These are phyloP conservation scores for Candida koratica DNA, from an alignment of 805 yeast species.

Conservation along the genomic window DNA sequence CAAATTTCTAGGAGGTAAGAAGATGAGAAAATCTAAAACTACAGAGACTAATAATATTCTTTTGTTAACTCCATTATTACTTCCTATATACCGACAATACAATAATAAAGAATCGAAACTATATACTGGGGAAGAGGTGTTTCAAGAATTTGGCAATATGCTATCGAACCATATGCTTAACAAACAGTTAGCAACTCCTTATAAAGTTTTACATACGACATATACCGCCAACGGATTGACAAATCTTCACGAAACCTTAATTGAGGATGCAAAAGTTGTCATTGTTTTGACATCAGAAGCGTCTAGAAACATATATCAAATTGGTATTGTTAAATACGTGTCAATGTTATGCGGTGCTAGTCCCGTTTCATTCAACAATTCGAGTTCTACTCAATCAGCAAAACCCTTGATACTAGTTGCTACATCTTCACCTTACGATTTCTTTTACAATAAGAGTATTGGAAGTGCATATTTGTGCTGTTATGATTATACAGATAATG, in stretches of 20 bases:
- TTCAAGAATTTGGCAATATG: constrained; percentile 48
- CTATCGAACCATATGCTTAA: constrained; percentile 35
- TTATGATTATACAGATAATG: constrained; percentile 55
- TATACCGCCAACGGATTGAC: constrained; percentile 57
- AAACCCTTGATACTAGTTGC: constrained; percentile 59
- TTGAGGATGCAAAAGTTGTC: constrained; percentile 49
- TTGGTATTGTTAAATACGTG: constrained; percentile 56
- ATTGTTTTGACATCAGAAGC: constrained; percentile 56
- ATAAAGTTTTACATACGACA: constrained; percentile 52
- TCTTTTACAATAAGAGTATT: constrained; percentile 50
- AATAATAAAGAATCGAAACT: constrained; percentile 17
- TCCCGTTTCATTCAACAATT: constrained; percentile 26
- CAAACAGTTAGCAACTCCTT: constrained; percentile 23
- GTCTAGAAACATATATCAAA: constrained; percentile 56
- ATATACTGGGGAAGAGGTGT: constrained; percentile 48
- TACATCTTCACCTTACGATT: constrained; percentile 60
- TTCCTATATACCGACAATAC: constrained; percentile 28
- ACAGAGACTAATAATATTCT: constrained; percentile 24
- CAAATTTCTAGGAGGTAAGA: constrained; percentile 30
- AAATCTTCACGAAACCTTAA: constrained; percentile 50
- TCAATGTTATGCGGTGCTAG: constrained; percentile 50
- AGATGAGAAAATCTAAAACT: constrained; percentile 14
- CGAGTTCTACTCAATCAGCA: constrained; percentile 24
- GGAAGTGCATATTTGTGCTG: constrained; percentile 58
- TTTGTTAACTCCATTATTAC: constrained; percentile 35